Base-by-base conservation (phyloP, 495 filamentous ascomycete species). In the Aspergillus bertholletiae region DNA sequence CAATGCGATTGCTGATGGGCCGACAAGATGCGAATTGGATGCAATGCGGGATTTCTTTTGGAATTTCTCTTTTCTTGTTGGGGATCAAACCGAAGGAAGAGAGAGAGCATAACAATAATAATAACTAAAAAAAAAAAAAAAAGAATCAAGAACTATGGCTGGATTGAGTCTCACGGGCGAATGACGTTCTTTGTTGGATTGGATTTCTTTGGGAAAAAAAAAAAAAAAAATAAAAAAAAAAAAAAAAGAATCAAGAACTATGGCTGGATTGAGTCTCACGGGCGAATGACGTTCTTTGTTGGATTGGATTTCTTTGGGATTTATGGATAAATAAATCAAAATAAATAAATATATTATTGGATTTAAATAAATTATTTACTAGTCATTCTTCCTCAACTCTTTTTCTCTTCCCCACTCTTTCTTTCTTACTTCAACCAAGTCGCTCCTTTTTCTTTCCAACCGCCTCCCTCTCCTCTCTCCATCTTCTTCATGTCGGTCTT, bases 1-100 rank as follows among this genome's bases (percentile, higher is more conserved):
- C 45, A 53, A 46, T 11, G 39, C 47, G 54, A 47, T 30, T 47
- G 54, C 54, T 56, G 46, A 56, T 56, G 54, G 54, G 54, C 47
- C 34, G 24, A 44, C 20, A 40, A 13, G 30, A 2, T 11, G 2
- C 13, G 8, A 40, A 39, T 39, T 39, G 7, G n/a, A 40, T 13
- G n/a, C n/a, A n/a, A n/a, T n/a, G n/a, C n/a, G n/a, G n/a, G n/a
- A n/a, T n/a, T n/a, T n/a, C n/a, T n/a, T n/a, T n/a, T n/a, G n/a
- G n/a, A n/a, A n/a, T n/a, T n/a, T n/a, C n/a, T n/a, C n/a, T n/a
- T n/a, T n/a, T n/a, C n/a, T n/a, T n/a, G n/a, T n/a, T n/a, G n/a
- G n/a, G n/a, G n/a, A n/a, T n/a, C n/a, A n/a, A n/a, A n/a, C n/a
- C n/a, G n/a, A n/a, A n/a, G n/a, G n/a, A n/a, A n/a, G n/a, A n/a